Percentiles rank a stretch among this genome's conserved stretches.
These are phyloP conservation scores for Sporothrix inflata DNA, from an alignment of 2,329 filamentous ascomycete genomes.

Conservation along the genomic window DNA sequence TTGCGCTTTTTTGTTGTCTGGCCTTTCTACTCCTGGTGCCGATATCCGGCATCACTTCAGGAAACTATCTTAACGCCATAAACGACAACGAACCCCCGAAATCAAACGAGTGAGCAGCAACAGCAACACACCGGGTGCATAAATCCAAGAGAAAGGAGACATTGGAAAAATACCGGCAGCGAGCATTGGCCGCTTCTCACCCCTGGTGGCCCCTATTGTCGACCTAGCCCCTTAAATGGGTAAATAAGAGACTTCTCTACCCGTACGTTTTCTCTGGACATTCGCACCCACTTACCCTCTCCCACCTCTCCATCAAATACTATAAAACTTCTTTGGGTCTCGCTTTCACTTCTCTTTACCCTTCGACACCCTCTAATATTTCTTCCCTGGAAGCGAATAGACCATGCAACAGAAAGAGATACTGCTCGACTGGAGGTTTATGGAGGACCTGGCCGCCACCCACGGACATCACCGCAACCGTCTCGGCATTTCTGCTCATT, in stretches of 20 bases:
- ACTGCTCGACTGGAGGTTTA: slow-evolving; percentile 26
- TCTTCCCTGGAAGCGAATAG: neutral
- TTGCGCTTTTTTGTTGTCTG: neutral
- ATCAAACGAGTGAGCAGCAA: neutral
- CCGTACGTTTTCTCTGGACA: neutral
- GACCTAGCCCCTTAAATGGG: neutral
- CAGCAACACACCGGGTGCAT: neutral
- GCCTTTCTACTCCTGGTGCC: neutral
- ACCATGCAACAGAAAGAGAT: slow-evolving; percentile 30
- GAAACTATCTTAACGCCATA: neutral
- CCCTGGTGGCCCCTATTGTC: neutral
- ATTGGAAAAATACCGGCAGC: neutral
- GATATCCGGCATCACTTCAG: neutral
- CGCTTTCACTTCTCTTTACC: neutral
- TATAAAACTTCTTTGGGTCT: neutral
- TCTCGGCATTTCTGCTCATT: neutral
- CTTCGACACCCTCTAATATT: neutral
- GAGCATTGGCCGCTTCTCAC: neutral
- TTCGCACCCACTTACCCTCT: neutral
- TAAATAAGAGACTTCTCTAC: neutral
- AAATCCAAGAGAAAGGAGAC: neutral
- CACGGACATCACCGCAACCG: neutral
- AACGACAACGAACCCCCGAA: neutral
- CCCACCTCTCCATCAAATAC: neutral
- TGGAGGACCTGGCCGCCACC: slow-evolving; percentile 20